Evolutionary conservation across 768 basidiomycete species (phyloP), one percentile per base, ranked within the genome.

Genomic region (Tricholoma flavovirens): DNA sequence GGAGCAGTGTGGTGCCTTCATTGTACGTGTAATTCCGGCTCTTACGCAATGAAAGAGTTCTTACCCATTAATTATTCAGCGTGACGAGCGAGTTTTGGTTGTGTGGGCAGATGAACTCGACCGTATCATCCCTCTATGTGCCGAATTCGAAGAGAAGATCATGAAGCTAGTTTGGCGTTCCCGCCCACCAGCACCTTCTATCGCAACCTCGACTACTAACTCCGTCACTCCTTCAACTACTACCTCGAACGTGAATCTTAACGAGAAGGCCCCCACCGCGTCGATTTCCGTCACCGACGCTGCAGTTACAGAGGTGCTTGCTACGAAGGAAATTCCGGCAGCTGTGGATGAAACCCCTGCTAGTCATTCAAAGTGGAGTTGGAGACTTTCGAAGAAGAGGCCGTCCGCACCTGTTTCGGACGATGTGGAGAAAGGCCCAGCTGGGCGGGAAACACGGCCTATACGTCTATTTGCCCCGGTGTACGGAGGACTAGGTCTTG

Each of bases 1-100:
- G 73, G 92, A 94, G 66, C 92, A 94, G 64, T 92, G 88, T 50
- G 93, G 86, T 17, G 93, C 93, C 11, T 95, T 95, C 67, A 79
- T 93, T 53, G 89, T 87, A 67, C 64, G 81, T 77, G 46, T 49
- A 17, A 8, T 32, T 35, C 19, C 43, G 21, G 9, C 12, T 51
- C 54, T 32, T n/a, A 30, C 7, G 19, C 45, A 14, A 42, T 24
- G 11, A 51, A 42, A 35, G 36, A 57, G 53, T 61, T 58, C 58
- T 56, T 58, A 56, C 29, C n/a, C 5, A 38, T 54, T 36, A 32
- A 38, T 15, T 40, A 49, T 46, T 19, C 63, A 90, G 90, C 84
- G 92, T 24, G 86, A 92, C 67, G 91, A 94, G 64, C 82, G 83
- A 21, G 88, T 91, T 42, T 75, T 95, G 24, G 78, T 93, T 21